Conservation (phyloP, 2,329 filamentous ascomycete species). For the Meredithiella fracta region DNA sequence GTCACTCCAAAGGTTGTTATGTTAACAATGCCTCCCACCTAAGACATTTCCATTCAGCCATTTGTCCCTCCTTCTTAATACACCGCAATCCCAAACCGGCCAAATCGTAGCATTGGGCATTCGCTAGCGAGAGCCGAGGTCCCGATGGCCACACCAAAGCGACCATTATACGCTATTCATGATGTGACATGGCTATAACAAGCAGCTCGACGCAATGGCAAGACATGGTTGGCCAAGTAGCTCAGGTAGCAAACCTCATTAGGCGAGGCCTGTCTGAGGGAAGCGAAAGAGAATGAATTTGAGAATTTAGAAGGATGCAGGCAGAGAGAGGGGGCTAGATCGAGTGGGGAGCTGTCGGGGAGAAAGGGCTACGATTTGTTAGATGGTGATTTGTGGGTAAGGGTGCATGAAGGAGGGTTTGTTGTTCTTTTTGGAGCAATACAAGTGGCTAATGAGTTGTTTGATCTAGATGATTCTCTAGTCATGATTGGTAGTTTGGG, state of each 20-base stretch:
- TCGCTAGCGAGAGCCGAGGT: background rate
- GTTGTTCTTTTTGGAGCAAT: too few species aligned
- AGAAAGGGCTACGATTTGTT: background rate
- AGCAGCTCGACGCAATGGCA: background rate
- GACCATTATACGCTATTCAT: background rate
- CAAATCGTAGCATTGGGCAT: background rate
- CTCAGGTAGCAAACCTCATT: background rate
- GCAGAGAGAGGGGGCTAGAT: background rate
- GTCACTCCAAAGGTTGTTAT: background rate
- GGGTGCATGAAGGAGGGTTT: background rate
- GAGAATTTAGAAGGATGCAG: background rate
- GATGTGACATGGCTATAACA: background rate
- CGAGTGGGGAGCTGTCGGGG: background rate
- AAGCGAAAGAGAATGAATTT: constrained; percentile 1
- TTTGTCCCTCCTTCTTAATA: background rate
- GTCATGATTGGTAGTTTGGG: too few species aligned
- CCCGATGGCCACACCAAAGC: background rate
- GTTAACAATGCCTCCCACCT: background rate
- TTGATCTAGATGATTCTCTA: too few species aligned
- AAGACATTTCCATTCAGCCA: background rate
- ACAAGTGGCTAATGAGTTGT: too few species aligned
- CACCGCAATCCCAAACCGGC: too few species aligned
- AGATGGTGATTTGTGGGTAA: background rate
- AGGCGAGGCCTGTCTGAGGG: background rate
- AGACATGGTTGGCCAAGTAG: background rate